phyloP scores from a whole-genome alignment of 192 early-diverging fungal genomes.

The Podila clonocystis region DNA sequence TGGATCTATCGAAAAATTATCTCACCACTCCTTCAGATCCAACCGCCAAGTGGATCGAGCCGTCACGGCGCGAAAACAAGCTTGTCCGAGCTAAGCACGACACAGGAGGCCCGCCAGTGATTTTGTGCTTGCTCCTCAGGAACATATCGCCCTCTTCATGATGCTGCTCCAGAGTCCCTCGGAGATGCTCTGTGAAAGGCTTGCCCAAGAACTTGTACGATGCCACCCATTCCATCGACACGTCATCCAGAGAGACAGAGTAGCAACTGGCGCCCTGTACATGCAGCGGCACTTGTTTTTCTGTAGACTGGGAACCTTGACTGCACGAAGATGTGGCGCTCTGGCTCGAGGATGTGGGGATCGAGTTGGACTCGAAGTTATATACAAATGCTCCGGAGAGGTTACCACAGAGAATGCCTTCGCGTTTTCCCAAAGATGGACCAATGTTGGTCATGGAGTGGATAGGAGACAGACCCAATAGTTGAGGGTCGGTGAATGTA shows the following conservation, averaged over 20 bases:
- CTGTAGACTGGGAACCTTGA: background rate
- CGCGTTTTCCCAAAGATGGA: background rate
- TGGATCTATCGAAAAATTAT: background rate
- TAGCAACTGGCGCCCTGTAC: conserved; percentile 17
- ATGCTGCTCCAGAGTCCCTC: conserved; percentile 16
- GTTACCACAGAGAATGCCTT: conserved; percentile 39
- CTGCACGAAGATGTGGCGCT: conserved; percentile 1
- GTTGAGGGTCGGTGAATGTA: conserved; percentile 11
- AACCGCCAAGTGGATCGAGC: conserved; percentile 25
- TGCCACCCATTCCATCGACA: conserved; percentile 38
- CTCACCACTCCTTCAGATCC: conserved; percentile 28
- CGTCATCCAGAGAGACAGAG: conserved; percentile 19
- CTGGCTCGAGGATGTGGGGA: background rate
- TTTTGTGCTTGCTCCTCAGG: conserved; percentile 23
- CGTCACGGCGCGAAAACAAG: conserved; percentile 23
- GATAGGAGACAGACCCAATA: conserved; percentile 29
- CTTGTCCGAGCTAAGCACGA: conserved; percentile 16
- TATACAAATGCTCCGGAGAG: conserved; percentile 29
- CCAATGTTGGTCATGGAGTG: conserved; percentile 36
- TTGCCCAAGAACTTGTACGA: conserved; percentile 25
- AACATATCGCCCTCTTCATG: background rate
- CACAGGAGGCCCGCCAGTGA: conserved; percentile 19
- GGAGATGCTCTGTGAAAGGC: conserved; percentile 16
- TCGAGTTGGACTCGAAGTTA: conserved; percentile 7
- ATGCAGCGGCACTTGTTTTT: background rate